Evolutionary conservation across 176 grass and related monocot species (phyloP).

Genomic region (Oryza meridionalis): DNA sequence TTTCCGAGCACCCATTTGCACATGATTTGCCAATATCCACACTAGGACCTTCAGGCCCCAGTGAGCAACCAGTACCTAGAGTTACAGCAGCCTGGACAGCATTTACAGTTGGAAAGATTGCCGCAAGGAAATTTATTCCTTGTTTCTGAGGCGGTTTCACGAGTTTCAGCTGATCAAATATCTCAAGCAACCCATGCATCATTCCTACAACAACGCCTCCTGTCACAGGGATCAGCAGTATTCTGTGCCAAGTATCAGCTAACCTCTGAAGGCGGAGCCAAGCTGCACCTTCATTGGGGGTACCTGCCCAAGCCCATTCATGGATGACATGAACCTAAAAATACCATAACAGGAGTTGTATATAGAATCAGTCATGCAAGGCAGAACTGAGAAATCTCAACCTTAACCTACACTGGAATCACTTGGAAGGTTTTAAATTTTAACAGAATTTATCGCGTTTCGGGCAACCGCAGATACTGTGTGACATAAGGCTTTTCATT

Average conservation of each 20-base stretch:
- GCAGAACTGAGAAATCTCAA: slow-evolving; percentile 17
- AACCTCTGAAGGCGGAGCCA: slow-evolving; percentile 91
- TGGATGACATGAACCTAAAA: slow-evolving; percentile 92
- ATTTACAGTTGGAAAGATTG: slow-evolving; percentile 77
- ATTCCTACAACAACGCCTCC: slow-evolving; percentile 94
- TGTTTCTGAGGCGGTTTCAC: slow-evolving; percentile 53
- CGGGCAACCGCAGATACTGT: not conserved
- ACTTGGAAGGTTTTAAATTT: not conserved
- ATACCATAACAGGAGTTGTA: slow-evolving; percentile 37
- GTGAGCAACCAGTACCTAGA: slow-evolving; percentile 84
- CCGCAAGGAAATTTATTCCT: slow-evolving; percentile 72
- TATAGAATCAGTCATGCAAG: slow-evolving; percentile 53
- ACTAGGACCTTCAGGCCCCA: slow-evolving; percentile 93
- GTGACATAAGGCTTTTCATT: not conserved
- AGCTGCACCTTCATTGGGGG: slow-evolving; percentile 91
- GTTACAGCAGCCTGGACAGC: slow-evolving; percentile 91
- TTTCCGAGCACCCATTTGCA: slow-evolving; percentile 91
- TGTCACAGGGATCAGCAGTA: slow-evolving; percentile 89
- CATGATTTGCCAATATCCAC: slow-evolving; percentile 98
- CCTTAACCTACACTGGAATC: not conserved
- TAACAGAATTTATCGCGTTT: not conserved
- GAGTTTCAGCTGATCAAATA: slow-evolving; percentile 82
- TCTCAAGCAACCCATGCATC: slow-evolving; percentile 95
- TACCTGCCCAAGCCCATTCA: slow-evolving; percentile 98
- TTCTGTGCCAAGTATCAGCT: slow-evolving; percentile 94